Conservation (phyloP, 345 rosid species). For the Murraya koenigii region DNA sequence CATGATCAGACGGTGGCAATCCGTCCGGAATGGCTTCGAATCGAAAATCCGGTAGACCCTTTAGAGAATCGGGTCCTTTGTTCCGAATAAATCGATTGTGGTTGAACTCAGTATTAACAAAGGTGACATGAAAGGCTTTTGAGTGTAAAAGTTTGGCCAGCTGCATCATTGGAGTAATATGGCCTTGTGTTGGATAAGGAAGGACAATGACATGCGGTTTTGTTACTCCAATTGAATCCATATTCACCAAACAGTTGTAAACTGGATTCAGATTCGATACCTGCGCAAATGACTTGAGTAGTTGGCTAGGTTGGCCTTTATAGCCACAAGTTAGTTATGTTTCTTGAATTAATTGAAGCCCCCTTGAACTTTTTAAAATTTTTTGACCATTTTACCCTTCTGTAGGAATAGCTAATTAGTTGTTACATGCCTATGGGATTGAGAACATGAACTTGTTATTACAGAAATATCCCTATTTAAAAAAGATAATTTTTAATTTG, state of each 20-base stretch:
- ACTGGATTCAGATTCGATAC: background rate
- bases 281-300: no score
- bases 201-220: constrained; percentile 16
- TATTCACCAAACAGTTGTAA: background rate
- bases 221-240: background rate
- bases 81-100: constrained; percentile 28
- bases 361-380: no score
- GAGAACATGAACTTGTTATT: no score
- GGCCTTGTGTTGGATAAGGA: constrained; percentile 40
- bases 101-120: constrained; percentile 38
- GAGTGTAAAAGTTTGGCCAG: constrained; percentile 32
- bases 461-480: no score
- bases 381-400: no score
- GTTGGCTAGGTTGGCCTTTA: no score
- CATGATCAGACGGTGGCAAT: constrained; percentile 20
- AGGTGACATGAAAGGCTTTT: constrained; percentile 40
- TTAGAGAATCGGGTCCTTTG: constrained; percentile 19
- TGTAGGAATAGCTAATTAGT: no score
- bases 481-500: no score
- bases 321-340: no score
- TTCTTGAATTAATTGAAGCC: no score
- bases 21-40: constrained; percentile 35
- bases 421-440: no score
- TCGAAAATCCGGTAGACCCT: no score
- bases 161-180: constrained; percentile 33